Conservation (phyloP, 441 rosid genomes). For the Cnidoscolus chayamansa region DNA sequence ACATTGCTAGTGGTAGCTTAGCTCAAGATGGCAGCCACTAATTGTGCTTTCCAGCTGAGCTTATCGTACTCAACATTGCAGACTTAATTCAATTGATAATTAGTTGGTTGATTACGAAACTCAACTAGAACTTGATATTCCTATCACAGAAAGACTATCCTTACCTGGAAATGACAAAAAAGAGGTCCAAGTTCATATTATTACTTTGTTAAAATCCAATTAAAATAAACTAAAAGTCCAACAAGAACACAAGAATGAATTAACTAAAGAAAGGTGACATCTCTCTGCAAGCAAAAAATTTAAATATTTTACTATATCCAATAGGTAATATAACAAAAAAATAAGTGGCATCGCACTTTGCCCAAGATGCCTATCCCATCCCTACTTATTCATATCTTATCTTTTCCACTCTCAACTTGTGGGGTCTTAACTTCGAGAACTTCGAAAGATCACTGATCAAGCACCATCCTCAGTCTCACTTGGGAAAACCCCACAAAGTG, state of each 20-base stretch:
- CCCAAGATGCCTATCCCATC: slow-evolving; percentile 70
- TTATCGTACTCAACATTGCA: neutral
- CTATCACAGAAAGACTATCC: neutral
- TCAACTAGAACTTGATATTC: slow-evolving; percentile 4
- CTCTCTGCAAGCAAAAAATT: neutral
- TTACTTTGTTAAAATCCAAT: too few species aligned
- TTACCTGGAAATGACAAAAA: neutral
- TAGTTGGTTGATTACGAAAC: slow-evolving; percentile 9
- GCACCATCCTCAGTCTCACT: slow-evolving; percentile 29
- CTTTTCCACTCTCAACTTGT: slow-evolving; percentile 54
- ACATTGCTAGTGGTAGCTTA: slow-evolving; percentile 15
- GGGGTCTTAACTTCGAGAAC: slow-evolving; percentile 50
- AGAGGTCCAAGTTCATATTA: neutral
- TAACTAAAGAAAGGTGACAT: neutral
- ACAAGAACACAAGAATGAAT: too few species aligned
- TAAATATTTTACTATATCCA: slow-evolving; percentile 35
- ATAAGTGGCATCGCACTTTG: slow-evolving; percentile 49
- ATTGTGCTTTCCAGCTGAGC: slow-evolving; percentile 25
- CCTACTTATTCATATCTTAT: slow-evolving; percentile 52
- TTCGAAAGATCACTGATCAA: slow-evolving; percentile 37
- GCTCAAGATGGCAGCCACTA: slow-evolving; percentile 7
- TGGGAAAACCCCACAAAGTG: slow-evolving; percentile 2
- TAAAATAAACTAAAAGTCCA: too few species aligned
- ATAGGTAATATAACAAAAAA: slow-evolving; percentile 16
- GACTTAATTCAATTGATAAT: neutral